Percentiles rank a stretch among this genome's conserved stretches.
phyloP scores from a whole-genome alignment of 148 eudicot species.

The Fagopyrum homotropicum region DNA sequence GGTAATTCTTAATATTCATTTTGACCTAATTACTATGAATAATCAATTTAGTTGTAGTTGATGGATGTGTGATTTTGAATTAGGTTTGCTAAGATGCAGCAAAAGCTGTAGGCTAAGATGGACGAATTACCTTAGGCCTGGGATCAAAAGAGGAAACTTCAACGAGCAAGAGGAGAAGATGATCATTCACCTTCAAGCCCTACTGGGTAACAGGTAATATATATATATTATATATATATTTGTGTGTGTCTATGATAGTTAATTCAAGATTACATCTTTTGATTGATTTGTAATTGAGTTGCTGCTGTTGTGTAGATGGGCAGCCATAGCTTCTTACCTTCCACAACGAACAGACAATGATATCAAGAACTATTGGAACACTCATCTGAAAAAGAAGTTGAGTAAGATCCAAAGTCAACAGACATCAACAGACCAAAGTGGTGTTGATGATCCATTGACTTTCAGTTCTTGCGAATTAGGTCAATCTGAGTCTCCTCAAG shows the following conservation, averaged over 20 bases:
- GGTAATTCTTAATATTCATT: conserved; percentile 17
- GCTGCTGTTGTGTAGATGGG: conserved; percentile 6
- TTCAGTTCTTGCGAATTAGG: conserved; percentile 3
- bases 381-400: conserved; percentile 9
- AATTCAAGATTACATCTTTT: neutral
- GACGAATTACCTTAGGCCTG: conserved; percentile 52
- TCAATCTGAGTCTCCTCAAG: conserved; percentile 8
- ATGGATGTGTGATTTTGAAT: neutral
- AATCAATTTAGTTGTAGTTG: neutral
- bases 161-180: conserved; percentile 46
- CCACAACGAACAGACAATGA: conserved; percentile 12
- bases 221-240: neutral
- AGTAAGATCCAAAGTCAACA: neutral
- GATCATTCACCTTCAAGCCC: conserved; percentile 45
- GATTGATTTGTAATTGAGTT: neutral
- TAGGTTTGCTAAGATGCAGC: conserved; percentile 51
- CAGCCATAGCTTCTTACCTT: conserved; percentile 13
- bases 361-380: conserved; percentile 16
- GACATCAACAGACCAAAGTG: conserved; percentile 5
- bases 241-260: neutral
- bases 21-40: too few species aligned
- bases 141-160: conserved; percentile 51
- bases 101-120: conserved; percentile 56
- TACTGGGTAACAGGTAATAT: conserved; percentile 46
- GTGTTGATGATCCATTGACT: conserved; percentile 12